Base-by-base conservation (phyloP, 495 filamentous ascomycete species). In the Tuber calosporum region DNA sequence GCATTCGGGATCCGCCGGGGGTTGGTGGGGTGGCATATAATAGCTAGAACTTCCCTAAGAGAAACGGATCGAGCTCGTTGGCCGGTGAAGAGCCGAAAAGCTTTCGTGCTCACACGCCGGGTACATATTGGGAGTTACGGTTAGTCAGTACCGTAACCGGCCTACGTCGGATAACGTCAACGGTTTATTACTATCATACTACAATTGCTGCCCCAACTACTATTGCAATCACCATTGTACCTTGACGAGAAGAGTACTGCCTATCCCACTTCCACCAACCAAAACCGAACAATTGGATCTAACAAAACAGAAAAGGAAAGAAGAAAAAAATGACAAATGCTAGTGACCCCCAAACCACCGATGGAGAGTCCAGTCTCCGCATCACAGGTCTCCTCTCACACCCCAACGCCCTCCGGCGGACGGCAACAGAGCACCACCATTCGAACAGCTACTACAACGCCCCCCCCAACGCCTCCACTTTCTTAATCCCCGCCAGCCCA, bases 341-440 rank as follows among this genome's bases (percentile, higher is more conserved):
- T 1, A 20, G 48, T 26, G 1, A 9, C 11, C n/a, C 42, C 66
- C 68, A 62, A 68, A 71, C 69, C 45, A 36, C 66, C 7, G 77
- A 79, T 22, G 77, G 73, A 36, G 77, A 79, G 62, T 70, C 70
- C 38, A 73, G 70, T 20, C 38, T 79, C 26, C 76, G 70, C 9
- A 66, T 75, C 40, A 26, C 77, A 30, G 70, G 76, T 40, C 79
- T 79, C 43, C 76, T 71, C 17, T 73, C 77, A 26, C 77, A 73
- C 39, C 40, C 62, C 37, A 72, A 67, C 39, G 68, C 73, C 4
- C 42, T 79, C 40, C 72, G 68, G 19, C 77, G 67, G 22, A 62
- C 77, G 19, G 73, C 79, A 69, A 67, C 77, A 20, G 77, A 75
- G 13, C 74, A 74, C 70, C 75, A 71, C 38, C 66, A 69, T 38